These are phyloP conservation scores for Chytriomyces sp. DNA, from an alignment of 192 early-diverging fungal species.

Conservation along the genomic window DNA sequence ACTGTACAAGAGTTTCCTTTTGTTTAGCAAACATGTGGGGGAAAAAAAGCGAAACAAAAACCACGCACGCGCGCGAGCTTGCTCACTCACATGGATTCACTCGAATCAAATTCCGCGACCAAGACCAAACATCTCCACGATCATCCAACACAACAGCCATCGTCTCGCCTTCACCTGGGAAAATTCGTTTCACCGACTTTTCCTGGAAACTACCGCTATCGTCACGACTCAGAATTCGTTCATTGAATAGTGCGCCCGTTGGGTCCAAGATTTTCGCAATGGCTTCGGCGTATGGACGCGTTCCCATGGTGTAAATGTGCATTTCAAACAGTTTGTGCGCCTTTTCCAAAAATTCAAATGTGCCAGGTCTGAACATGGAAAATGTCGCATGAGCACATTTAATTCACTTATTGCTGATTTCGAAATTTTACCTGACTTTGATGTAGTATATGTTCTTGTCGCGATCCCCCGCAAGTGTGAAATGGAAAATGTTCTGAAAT, in stretches of 20 bases:
- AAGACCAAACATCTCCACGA: conserved; percentile 91
- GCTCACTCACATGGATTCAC: conserved; percentile 80
- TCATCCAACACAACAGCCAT: conserved; percentile 98
- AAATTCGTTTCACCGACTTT: conserved; percentile 85
- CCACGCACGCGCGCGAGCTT: background rate
- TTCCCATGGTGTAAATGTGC: conserved; percentile 99
- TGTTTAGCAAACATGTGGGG: background rate
- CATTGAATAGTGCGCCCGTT: conserved; percentile 73
- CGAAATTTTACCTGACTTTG: conserved; percentile 69
- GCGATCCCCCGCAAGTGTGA: conserved; percentile 66
- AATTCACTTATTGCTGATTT: background rate
- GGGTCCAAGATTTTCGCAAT: conserved; percentile 90
- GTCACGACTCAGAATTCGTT: conserved; percentile 90
- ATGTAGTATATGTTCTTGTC: conserved; percentile 65
- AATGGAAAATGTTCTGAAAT: conserved; percentile 72
- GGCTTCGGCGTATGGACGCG: conserved; percentile 86
- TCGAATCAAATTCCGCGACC: conserved; percentile 86
- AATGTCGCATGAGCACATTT: background rate
- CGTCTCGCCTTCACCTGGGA: conserved; percentile 85
- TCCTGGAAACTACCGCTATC: conserved; percentile 85
- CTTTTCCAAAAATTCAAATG: conserved; percentile 76
- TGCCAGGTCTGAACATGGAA: conserved; percentile 64
- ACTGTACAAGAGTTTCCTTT: conserved; percentile 65
- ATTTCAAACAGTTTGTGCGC: conserved; percentile 81
- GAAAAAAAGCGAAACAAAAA: background rate